phyloP scores from a whole-genome alignment of 768 basidiomycete genomes.

The Russula sp. region DNA sequence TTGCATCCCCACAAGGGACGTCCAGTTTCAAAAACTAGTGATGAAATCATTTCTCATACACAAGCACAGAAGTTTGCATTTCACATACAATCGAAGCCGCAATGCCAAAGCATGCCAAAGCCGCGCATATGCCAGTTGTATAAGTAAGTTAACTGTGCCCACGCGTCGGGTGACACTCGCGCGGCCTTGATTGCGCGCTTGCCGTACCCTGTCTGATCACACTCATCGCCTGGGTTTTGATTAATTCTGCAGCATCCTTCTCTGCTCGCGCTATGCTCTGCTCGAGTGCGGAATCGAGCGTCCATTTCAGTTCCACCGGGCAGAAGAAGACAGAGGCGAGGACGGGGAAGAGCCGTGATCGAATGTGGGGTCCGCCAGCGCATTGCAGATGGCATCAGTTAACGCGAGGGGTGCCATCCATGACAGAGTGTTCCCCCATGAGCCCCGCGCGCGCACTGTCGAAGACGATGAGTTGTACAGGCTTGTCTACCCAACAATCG shows the following conservation, averaged over 20 bases:
- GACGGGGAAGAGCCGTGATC: constrained; percentile 51
- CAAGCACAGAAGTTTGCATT: no score
- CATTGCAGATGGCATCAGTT: constrained; percentile 65
- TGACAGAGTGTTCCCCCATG: constrained; percentile 91
- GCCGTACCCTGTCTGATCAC: constrained; percentile 72
- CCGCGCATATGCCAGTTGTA: constrained; percentile 85
- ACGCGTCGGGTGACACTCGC: constrained; percentile 89
- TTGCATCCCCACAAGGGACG: constrained; percentile 87
- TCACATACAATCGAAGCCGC: constrained; percentile 72
- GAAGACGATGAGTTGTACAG: constrained; percentile 79
- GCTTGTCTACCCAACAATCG: constrained; percentile 89
- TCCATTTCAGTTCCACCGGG: constrained; percentile 64
- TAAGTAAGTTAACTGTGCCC: constrained; percentile 91
- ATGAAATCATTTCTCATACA: background rate
- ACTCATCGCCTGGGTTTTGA: constrained; percentile 59
- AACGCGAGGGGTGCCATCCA: constrained; percentile 87
- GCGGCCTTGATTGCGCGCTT: constrained; percentile 84
- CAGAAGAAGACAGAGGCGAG: constrained; percentile 28
- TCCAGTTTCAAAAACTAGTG: background rate
- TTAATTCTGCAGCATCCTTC: constrained; percentile 53
- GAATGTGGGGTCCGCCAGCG: constrained; percentile 57
- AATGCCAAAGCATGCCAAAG: constrained; percentile 71
- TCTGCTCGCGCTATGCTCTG: constrained; percentile 58
- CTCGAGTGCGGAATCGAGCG: constrained; percentile 47
- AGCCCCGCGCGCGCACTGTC: constrained; percentile 79